Percentiles rank a stretch among this genome's conserved stretches.
Evolutionary conservation across 1,284 basidiomycete genomes (phyloP).

Genomic region (Macrocystidia cucumis): DNA sequence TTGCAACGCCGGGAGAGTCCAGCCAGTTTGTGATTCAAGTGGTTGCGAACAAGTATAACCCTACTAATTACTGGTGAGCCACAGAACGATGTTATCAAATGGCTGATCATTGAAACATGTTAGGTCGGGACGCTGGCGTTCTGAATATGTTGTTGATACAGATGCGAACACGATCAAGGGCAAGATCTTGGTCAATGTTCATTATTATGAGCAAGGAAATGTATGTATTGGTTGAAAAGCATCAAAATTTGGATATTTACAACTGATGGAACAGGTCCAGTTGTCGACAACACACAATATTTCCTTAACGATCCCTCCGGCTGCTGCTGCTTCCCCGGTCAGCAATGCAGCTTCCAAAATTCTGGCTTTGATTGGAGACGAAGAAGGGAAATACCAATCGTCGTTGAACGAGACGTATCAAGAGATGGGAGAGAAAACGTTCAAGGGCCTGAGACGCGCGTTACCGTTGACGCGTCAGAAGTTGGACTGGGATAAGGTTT

Average conservation of each 20-base stretch:
- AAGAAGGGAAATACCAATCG: slow-evolving; percentile 72
- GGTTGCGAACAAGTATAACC: slow-evolving; percentile 92
- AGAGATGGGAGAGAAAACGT: slow-evolving; percentile 86
- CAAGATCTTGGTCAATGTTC: slow-evolving; percentile 75
- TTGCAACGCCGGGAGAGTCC: slow-evolving; percentile 36
- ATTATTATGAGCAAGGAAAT: slow-evolving; percentile 96
- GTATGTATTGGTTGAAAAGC: slow-evolving; percentile 34
- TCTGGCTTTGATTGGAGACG: slow-evolving; percentile 72
- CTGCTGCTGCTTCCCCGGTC: slow-evolving; percentile 41
- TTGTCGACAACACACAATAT: slow-evolving; percentile 69
- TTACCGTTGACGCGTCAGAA: slow-evolving; percentile 90
- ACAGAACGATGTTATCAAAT: slow-evolving; percentile 1
- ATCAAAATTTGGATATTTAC: slow-evolving; percentile 2
- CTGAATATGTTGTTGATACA: slow-evolving; percentile 63
- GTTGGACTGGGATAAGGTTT: slow-evolving; percentile 89
- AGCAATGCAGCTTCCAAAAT: slow-evolving; percentile 61
- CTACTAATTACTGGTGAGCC: slow-evolving; percentile 79
- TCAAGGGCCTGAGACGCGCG: slow-evolving; percentile 83
- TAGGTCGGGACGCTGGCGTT: slow-evolving; percentile 92
- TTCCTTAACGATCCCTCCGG: slow-evolving; percentile 56
- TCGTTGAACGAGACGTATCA: slow-evolving; percentile 77
- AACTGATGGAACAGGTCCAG: slow-evolving; percentile 62
- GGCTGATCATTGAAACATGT: slow-evolving; percentile 2
- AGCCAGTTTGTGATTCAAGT: slow-evolving; percentile 68
- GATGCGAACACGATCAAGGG: slow-evolving; percentile 49